Evolutionary conservation across 2,329 filamentous ascomycete genomes (phyloP), one percentile per base, ranked within the genome.

Genomic region (Helminthosporium solani): DNA sequence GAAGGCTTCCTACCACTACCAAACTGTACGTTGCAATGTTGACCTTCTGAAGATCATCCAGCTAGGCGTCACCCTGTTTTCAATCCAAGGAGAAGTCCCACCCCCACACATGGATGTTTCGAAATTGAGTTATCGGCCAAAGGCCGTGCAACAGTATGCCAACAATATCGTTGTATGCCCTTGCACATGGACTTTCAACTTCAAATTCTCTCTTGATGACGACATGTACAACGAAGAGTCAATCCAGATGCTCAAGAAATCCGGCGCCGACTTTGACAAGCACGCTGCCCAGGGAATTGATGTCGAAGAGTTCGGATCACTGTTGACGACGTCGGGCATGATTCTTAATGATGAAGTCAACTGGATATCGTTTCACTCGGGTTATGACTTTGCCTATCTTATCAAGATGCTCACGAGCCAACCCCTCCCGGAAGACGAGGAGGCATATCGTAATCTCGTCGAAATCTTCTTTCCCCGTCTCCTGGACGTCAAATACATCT

Each of bases 141-240:
- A 76, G 43, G 74, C 75, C 51, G 70, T 76, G 28, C 73, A 75
- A 53, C 70, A 72, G 20, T 79, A 80, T 53, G 73, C 71, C 16
- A 78, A 76, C 52, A 77, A 77, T 53, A 73, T 80, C 43, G 67
- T 77, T n/a, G 78, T 81, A 39, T 84, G 90, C 48, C 92, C 89
- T 14, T 95, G 88, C 66, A 95, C 92, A 15, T 99, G 94, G 94
- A 92, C 96, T 60, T 99, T 99, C 79, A 97, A 99, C 77, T 99
- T 99, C 74, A 87, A 91, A 60, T 99, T 97, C 71, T 94, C 90
- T 1, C 79, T 96, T 8, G 88, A 94, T 57, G 84, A 92, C 31
- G 94, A 99, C 73, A 99, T 99, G 94, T 97, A 95, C 73, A 94
- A 95, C 53, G 87, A 96, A 67, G 87, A 90, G 47, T 96, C 90